These are phyloP conservation scores for Dipteronia dyeriana DNA, from an alignment of 345 rosid species.

Conservation along the genomic window DNA sequence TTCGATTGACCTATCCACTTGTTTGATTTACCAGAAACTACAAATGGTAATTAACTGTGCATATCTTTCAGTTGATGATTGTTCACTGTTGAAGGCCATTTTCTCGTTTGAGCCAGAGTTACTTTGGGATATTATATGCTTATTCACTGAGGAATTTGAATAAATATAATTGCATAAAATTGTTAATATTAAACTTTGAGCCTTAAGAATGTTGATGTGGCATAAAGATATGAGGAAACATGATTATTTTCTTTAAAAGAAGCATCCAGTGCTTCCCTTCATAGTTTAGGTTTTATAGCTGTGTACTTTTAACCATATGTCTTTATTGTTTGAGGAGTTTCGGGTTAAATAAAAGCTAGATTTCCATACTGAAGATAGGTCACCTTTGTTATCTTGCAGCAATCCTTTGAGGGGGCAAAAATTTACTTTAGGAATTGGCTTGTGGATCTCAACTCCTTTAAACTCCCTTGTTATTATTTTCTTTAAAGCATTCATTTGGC, in stretches of 20 bases:
- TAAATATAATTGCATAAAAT: background rate
- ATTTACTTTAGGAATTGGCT: background rate
- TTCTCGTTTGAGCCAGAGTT: background rate
- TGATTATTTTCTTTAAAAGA: background rate
- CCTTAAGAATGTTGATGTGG: background rate
- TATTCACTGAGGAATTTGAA: background rate
- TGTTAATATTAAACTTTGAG: background rate
- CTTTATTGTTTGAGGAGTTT: conserved; percentile 3
- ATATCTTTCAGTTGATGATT: background rate
- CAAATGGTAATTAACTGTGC: conserved; percentile 66
- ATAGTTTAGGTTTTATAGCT: background rate
- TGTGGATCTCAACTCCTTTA: conserved; percentile 6
- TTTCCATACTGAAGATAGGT: background rate
- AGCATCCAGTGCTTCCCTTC: background rate
- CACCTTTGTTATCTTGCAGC: background rate
- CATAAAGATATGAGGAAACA: background rate
- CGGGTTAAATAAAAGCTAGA: background rate
- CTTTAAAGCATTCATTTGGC: conserved; percentile 2
- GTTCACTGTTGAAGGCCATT: background rate
- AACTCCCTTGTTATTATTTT: conserved; percentile 2
- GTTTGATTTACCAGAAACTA: conserved; percentile 90
- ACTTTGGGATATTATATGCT: background rate
- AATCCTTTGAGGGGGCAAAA: background rate
- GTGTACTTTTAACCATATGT: background rate
- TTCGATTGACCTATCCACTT: conserved; percentile 78